Percentiles rank a stretch among this genome's conserved stretches.
Conservation (phyloP, 2,329 filamentous ascomycete genomes). For the Pseudogymnoascus sp. region DNA sequence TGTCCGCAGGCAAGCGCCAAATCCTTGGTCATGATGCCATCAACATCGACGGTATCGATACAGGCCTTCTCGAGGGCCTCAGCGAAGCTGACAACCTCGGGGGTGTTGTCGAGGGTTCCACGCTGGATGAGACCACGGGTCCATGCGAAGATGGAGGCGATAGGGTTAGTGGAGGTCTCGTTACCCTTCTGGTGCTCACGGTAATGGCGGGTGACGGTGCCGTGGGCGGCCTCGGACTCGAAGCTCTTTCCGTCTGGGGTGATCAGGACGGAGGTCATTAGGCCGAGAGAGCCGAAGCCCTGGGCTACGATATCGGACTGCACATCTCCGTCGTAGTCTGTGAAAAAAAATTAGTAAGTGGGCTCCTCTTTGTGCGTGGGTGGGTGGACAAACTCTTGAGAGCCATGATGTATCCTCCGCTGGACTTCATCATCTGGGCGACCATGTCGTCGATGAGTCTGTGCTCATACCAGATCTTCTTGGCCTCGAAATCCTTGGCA, state of each 20-base stretch:
- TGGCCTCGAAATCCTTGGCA: slow-evolving; percentile 79
- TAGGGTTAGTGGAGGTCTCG: slow-evolving; percentile 97
- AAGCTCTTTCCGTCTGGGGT: slow-evolving; percentile 96
- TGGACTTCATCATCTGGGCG: slow-evolving; percentile 99
- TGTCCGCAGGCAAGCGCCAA: slow-evolving; percentile 90
- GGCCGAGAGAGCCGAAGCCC: slow-evolving; percentile 92
- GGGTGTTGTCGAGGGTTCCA: slow-evolving; percentile 86
- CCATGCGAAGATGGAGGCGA: slow-evolving; percentile 98
- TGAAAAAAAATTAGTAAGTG: neutral
- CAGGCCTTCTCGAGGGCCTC: slow-evolving; percentile 89
- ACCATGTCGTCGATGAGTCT: slow-evolving; percentile 99
- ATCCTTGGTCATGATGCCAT: slow-evolving; percentile 99
- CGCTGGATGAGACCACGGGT: slow-evolving; percentile 90
- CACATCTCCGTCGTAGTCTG: slow-evolving; percentile 97
- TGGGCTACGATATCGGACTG: slow-evolving; percentile 98
- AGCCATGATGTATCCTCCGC: slow-evolving; percentile 92
- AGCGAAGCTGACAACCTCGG: slow-evolving; percentile 83
- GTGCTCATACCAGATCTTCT: slow-evolving; percentile 98
- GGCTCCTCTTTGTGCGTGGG: neutral
- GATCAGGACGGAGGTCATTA: slow-evolving; percentile 97
- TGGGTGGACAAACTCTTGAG: slow-evolving; percentile 68
- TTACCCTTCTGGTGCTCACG: slow-evolving; percentile 97
- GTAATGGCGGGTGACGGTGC: slow-evolving; percentile 96
- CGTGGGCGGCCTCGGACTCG: slow-evolving; percentile 95
- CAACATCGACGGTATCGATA: slow-evolving; percentile 84